phyloP scores from a whole-genome alignment of 805 yeast species.

The Wickerhamomyces rabaulensis region DNA sequence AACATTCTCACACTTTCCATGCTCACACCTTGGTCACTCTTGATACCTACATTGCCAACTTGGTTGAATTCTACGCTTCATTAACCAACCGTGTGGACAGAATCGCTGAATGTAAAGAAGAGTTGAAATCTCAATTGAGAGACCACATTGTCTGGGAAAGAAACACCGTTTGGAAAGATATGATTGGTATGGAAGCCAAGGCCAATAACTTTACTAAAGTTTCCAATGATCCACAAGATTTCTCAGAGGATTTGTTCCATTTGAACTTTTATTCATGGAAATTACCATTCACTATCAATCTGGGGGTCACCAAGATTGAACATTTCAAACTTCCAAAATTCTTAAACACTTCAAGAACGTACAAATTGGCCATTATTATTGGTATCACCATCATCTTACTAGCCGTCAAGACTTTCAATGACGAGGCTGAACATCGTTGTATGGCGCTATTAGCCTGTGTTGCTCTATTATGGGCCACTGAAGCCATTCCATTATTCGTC shows the following conservation, averaged over 20 bases:
- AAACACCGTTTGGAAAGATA: slow-evolving; percentile 93
- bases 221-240: slow-evolving; percentile 30
- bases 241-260: slow-evolving; percentile 22
- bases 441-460: slow-evolving; percentile 59
- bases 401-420: slow-evolving; percentile 57
- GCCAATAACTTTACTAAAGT: slow-evolving; percentile 35
- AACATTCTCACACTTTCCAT: slow-evolving; percentile 51
- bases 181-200: slow-evolving; percentile 80
- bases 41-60: slow-evolving; percentile 46
- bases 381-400: slow-evolving; percentile 49
- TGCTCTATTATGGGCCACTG: slow-evolving; percentile 90
- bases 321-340: slow-evolving; percentile 41
- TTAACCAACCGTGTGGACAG: slow-evolving; percentile 30
- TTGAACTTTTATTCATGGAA: slow-evolving; percentile 28
- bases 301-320: slow-evolving; percentile 23
- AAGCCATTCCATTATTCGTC: slow-evolving; percentile 87
- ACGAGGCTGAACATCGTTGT: slow-evolving; percentile 55
- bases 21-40: slow-evolving; percentile 41
- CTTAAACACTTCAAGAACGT: slow-evolving; percentile 40
- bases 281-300: slow-evolving; percentile 26
- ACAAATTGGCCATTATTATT: slow-evolving; percentile 44
- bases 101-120: slow-evolving; percentile 43
- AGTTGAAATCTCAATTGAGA: slow-evolving; percentile 58
- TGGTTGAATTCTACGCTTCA: slow-evolving; percentile 51
- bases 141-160: slow-evolving; percentile 97